Conservation (phyloP, 768 basidiomycete species). For the Psilocybe cubensis region DNA sequence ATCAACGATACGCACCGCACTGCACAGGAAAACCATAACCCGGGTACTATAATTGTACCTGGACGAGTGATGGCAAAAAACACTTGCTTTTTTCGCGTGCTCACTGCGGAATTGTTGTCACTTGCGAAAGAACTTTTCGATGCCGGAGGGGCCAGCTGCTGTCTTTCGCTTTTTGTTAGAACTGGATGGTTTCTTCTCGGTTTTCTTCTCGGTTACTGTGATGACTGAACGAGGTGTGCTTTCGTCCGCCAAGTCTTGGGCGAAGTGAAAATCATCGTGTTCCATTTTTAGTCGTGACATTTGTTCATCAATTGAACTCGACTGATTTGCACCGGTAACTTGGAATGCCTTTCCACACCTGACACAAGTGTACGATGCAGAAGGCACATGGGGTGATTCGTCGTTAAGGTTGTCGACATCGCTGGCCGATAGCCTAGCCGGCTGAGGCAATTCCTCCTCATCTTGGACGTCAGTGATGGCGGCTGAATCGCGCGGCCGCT, state of each 20-base stretch:
- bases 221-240: slow-evolving; percentile 21
- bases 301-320: slow-evolving; percentile 27
- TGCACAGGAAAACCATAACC: background rate
- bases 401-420: slow-evolving; percentile 16
- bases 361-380: slow-evolving; percentile 54
- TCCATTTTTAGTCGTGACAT: slow-evolving; percentile 58
- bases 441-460: slow-evolving; percentile 3
- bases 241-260: slow-evolving; percentile 69
- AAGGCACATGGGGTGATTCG: slow-evolving; percentile 4
- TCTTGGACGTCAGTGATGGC: slow-evolving; percentile 4
- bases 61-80: background rate
- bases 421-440: background rate
- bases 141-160: slow-evolving; percentile 30
- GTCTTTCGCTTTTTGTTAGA: slow-evolving; percentile 35
- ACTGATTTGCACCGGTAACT: slow-evolving; percentile 27
- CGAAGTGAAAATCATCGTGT: slow-evolving; percentile 91
- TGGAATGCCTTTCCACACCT: slow-evolving; percentile 57
- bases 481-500: slow-evolving; percentile 40
- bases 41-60: background rate
- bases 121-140: slow-evolving; percentile 45
- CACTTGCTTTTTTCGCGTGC: background rate
- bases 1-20: slow-evolving; percentile 18
- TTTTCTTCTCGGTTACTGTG: slow-evolving; percentile 18
- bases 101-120: slow-evolving; percentile 12
- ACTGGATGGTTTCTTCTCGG: slow-evolving; percentile 19